These are phyloP conservation scores for Fusarium ambrosium DNA, from an alignment of 2,329 filamentous ascomycete species.

Conservation along the genomic window DNA sequence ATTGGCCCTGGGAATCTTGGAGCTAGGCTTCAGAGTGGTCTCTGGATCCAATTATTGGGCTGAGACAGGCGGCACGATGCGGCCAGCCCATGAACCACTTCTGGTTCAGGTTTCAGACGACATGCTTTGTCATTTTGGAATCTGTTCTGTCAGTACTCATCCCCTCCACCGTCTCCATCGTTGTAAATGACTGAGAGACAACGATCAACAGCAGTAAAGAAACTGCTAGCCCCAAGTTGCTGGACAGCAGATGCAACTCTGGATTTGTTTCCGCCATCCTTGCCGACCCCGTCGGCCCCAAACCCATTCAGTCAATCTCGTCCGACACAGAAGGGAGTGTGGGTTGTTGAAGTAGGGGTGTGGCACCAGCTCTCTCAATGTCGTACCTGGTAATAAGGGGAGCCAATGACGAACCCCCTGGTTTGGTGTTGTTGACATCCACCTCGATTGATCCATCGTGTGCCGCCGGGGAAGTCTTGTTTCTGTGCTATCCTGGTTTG, in stretches of 20 bases:
- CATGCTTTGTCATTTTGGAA: slow-evolving; percentile 17
- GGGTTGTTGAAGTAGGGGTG: slow-evolving; percentile 36
- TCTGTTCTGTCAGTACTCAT: slow-evolving; percentile 8
- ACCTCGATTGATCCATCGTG: slow-evolving; percentile 29
- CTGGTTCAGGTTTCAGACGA: slow-evolving; percentile 40
- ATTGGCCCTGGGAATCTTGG: slow-evolving; percentile 36
- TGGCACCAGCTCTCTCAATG: slow-evolving; percentile 37
- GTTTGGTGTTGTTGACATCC: slow-evolving; percentile 38
- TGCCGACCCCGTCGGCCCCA: slow-evolving; percentile 39
- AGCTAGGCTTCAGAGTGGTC: slow-evolving; percentile 40
- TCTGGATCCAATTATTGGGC: slow-evolving; percentile 43
- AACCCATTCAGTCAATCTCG: slow-evolving; percentile 43
- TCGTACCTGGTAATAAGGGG: slow-evolving; percentile 34
- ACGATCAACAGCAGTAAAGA: slow-evolving; percentile 36
- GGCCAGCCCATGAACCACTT: slow-evolving; percentile 41
- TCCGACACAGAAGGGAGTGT: slow-evolving; percentile 45
- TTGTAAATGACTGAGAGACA: slow-evolving; percentile 32
- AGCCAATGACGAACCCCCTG: slow-evolving; percentile 31
- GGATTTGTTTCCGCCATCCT: slow-evolving; percentile 45
- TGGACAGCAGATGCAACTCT: slow-evolving; percentile 35
- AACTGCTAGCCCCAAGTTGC: slow-evolving; percentile 32
- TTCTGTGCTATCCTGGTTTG: slow-evolving; percentile 29
- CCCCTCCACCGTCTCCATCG: slow-evolving; percentile 13
- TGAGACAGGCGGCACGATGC: slow-evolving; percentile 46
- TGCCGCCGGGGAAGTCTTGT: slow-evolving; percentile 24